Evolutionary conservation across 345 rosid genomes (phyloP).

Genomic region (Salix caprea): DNA sequence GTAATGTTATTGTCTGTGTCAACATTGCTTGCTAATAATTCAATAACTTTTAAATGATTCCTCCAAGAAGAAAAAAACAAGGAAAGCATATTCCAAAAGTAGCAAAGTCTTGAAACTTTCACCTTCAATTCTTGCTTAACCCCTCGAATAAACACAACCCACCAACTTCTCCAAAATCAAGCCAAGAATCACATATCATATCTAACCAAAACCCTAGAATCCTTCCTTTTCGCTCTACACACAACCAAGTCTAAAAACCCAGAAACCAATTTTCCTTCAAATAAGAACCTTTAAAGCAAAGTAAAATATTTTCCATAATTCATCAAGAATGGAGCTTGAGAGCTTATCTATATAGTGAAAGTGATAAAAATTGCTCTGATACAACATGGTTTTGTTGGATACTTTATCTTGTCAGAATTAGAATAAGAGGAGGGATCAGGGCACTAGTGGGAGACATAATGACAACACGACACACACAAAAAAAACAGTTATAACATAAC

Average conservation of each 20-base stretch:
- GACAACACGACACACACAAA: background rate
- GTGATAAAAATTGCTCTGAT: background rate
- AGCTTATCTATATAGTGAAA: background rate
- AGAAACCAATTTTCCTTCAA: background rate
- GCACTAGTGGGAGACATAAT: background rate
- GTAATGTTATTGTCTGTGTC: slow-evolving; percentile 9
- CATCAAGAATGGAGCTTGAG: too few species aligned
- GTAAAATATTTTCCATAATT: background rate
- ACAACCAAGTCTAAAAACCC: background rate
- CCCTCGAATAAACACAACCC: background rate
- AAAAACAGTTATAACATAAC: slow-evolving; percentile 7
- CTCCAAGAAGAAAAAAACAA: background rate
- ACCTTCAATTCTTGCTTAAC: background rate
- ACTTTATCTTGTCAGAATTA: background rate
- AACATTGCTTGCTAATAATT: background rate
- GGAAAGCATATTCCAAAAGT: background rate
- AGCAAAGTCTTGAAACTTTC: background rate
- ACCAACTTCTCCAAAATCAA: slow-evolving; percentile 1
- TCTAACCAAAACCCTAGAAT: background rate
- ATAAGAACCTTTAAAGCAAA: background rate
- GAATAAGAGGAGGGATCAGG: background rate
- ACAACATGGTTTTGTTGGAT: background rate
- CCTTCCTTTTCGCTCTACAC: background rate
- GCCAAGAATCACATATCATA: background rate
- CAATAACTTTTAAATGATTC: background rate